Percentiles rank a stretch among this genome's conserved stretches.
Evolutionary conservation across 768 basidiomycete species (phyloP).

Genomic region (Pulveroboletus sp.): DNA sequence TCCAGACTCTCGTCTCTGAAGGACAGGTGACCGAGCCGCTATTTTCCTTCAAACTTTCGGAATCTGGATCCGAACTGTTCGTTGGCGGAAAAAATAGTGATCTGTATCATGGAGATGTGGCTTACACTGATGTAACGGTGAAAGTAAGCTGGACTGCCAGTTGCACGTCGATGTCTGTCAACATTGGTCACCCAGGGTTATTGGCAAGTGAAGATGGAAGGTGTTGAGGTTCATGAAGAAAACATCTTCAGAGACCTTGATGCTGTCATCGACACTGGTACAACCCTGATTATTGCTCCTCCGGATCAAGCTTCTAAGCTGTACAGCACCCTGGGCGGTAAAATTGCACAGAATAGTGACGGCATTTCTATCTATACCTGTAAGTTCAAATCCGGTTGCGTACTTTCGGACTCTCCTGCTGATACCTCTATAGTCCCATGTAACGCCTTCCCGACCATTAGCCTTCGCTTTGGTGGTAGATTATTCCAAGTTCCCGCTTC

Average conservation of each 20-base stretch:
- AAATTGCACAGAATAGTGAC: slow-evolving; percentile 3
- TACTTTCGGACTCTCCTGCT: background rate
- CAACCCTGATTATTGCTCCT: slow-evolving; percentile 5
- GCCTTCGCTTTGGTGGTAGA: background rate
- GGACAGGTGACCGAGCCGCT: slow-evolving; percentile 29
- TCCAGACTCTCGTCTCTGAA: slow-evolving; percentile 41
- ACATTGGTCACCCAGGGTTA: slow-evolving; percentile 1
- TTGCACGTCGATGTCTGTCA: background rate
- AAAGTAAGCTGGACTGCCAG: slow-evolving; percentile 10
- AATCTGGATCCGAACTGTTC: slow-evolving; percentile 35
- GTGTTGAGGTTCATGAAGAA: background rate
- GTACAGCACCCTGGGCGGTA: slow-evolving; percentile 2
- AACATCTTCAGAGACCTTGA: background rate
- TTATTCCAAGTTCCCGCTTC: background rate
- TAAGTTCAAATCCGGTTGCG: slow-evolving; percentile 5
- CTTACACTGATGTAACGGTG: slow-evolving; percentile 27
- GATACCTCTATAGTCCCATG: slow-evolving; percentile 26
- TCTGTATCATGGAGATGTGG: slow-evolving; percentile 38
- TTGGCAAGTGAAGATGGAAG: slow-evolving; percentile 16
- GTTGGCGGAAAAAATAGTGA: slow-evolving; percentile 40
- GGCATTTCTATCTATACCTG: slow-evolving; percentile 36
- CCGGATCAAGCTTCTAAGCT: background rate
- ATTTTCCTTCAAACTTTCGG: slow-evolving; percentile 49
- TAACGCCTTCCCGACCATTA: background rate
- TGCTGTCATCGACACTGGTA: slow-evolving; percentile 21